Percentiles rank a stretch among this genome's conserved stretches.
Evolutionary conservation across 2,329 filamentous ascomycete species (phyloP).

Genomic region (Emergomyces pasteurianus): DNA sequence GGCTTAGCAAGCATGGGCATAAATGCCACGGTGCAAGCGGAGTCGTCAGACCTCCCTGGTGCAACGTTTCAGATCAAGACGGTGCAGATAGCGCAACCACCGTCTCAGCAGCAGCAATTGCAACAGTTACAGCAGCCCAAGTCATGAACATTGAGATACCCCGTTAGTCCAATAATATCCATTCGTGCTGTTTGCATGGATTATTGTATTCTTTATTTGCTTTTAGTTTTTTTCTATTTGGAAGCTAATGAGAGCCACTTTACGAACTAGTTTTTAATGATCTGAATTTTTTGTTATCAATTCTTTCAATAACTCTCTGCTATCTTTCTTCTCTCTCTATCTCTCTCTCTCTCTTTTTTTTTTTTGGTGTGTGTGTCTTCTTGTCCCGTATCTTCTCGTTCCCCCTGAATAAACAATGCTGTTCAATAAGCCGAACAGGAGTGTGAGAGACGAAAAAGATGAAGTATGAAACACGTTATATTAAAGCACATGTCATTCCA

Average conservation of each 20-base stretch:
- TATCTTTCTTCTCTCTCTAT: background rate
- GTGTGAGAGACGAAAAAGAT: background rate
- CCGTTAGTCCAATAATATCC: background rate
- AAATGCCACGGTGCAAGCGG: slow-evolving; percentile 79
- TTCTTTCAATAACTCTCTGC: background rate
- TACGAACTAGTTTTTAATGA: background rate
- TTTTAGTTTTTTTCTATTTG: background rate
- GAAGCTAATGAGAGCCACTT: background rate
- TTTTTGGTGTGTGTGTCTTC: too few species aligned
- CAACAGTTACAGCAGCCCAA: background rate
- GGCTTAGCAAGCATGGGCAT: slow-evolving; percentile 89
- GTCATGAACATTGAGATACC: background rate
- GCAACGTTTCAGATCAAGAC: slow-evolving; percentile 97
- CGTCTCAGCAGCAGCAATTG: background rate
- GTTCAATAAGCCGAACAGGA: background rate
- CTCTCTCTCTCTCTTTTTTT: background rate
- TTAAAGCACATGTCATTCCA: background rate
- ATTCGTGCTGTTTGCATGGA: background rate
- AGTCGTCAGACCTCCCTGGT: slow-evolving; percentile 71
- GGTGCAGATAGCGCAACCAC: slow-evolving; percentile 51
- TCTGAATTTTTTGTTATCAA: background rate
- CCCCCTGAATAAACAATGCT: background rate
- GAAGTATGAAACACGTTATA: background rate
- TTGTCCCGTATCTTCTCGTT: background rate
- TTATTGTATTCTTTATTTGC: background rate